Percentiles rank a stretch among this genome's conserved stretches.
Evolutionary conservation across 106 monocot species (phyloP).

Genomic region (Apostasia ramifera): DNA sequence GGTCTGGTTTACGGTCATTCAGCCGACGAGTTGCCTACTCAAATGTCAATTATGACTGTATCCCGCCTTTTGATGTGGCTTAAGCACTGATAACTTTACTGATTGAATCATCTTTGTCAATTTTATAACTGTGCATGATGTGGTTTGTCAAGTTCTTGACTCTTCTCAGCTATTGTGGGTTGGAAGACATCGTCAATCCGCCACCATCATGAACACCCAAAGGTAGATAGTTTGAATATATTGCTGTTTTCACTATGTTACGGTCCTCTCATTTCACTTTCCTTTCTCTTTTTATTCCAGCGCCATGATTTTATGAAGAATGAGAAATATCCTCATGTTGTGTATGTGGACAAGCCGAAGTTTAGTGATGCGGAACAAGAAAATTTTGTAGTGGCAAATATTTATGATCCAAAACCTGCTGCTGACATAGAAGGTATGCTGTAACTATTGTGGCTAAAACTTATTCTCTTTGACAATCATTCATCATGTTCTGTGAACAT

Average conservation of each 20-base stretch:
- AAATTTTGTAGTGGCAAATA: constrained; percentile 14
- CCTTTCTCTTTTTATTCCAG: constrained; percentile 30
- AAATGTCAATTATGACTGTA: constrained; percentile 76
- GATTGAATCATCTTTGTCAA: background rate
- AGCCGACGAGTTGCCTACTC: constrained; percentile 63
- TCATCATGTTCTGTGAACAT: no score
- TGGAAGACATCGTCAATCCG: constrained; percentile 85
- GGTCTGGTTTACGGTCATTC: constrained; percentile 79
- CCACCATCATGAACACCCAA: constrained; percentile 58
- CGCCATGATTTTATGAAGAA: constrained; percentile 35
- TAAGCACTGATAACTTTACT: background rate
- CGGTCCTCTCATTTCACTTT: constrained; percentile 3
- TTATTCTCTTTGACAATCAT: no score
- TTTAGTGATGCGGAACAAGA: constrained; percentile 11
- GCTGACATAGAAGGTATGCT: constrained; percentile 65
- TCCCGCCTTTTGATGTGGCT: constrained; percentile 33
- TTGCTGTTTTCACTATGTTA: background rate
- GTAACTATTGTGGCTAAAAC: no score
- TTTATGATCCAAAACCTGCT: constrained; percentile 19
- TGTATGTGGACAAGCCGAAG: constrained; percentile 50
- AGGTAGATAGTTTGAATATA: constrained; percentile 31
- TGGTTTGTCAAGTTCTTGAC: constrained; percentile 28
- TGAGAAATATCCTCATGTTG: constrained; percentile 63
- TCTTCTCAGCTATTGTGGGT: constrained; percentile 71
- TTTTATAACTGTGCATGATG: background rate